Evolutionary conservation across 768 basidiomycete species (phyloP).

Genomic region (Pisolithus albus): DNA sequence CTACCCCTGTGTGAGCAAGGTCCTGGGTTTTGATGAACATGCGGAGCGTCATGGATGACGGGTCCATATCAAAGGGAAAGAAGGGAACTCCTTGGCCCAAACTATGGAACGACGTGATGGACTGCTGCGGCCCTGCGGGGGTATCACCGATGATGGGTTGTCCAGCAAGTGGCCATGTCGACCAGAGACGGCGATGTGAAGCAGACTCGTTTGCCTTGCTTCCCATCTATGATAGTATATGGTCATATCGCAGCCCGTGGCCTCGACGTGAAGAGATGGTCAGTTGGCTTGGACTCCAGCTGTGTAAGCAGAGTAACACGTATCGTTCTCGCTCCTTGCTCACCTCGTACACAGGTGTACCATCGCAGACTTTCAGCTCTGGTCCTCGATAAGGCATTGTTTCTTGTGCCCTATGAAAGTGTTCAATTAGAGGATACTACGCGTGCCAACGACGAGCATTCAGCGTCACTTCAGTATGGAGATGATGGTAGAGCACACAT

Average conservation of each 20-base stretch:
- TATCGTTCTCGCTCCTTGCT: background rate
- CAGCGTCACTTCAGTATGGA: conserved; percentile 45
- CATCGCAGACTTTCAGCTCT: conserved; percentile 58
- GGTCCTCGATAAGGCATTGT: conserved; percentile 38
- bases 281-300: conserved; percentile 80
- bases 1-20: conserved; percentile 41
- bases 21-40: conserved; percentile 55
- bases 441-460: conserved; percentile 9
- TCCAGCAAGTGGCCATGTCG: conserved; percentile 9
- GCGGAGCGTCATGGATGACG: conserved; percentile 32
- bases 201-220: conserved; percentile 44
- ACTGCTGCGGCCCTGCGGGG: conserved; percentile 49
- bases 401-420: conserved; percentile 7
- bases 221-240: conserved; percentile 75
- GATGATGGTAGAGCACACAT: conserved; percentile 46
- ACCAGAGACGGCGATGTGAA: conserved; percentile 10
- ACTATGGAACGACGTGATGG: conserved; percentile 65
- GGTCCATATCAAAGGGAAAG: conserved; percentile 23
- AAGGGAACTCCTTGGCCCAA: conserved; percentile 70
- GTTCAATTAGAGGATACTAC: conserved; percentile 11
- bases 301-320: conserved; percentile 48
- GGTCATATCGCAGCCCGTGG: conserved; percentile 79
- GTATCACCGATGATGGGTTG: conserved; percentile 28
- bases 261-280: conserved; percentile 77
- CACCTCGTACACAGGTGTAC: conserved; percentile 39